phyloP scores from a whole-genome alignment of 1,284 basidiomycete genomes.

The Salmacisia buchloeana region DNA sequence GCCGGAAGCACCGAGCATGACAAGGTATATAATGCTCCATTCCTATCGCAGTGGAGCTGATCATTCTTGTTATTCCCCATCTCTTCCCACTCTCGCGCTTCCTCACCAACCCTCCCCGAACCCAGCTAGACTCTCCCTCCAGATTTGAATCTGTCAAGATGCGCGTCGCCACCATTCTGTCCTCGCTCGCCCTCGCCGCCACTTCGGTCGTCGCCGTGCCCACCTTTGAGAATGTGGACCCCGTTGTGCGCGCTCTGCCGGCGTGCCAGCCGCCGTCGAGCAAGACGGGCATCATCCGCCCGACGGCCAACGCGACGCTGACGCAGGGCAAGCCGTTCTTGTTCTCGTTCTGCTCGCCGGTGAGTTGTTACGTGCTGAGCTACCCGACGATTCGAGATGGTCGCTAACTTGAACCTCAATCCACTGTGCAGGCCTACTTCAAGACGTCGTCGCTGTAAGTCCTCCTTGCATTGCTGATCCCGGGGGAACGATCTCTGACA shows the following conservation, averaged over 20 bases:
- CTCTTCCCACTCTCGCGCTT: too few species aligned
- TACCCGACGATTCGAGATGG: not conserved
- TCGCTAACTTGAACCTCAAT: not conserved
- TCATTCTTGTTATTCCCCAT: too few species aligned
- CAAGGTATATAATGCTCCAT: too few species aligned
- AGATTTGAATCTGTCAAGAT: too few species aligned
- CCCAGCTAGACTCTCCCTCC: too few species aligned
- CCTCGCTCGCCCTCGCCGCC: not conserved
- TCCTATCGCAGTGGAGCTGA: too few species aligned
- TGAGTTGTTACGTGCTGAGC: not conserved
- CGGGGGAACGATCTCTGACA: too few species aligned
- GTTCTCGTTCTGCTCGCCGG: too few species aligned
- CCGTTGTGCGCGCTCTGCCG: not conserved
- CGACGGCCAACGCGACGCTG: not conserved
- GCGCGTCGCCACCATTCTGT: not conserved
- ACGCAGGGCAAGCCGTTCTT: not conserved
- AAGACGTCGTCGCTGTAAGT: not conserved
- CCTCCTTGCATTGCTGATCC: too few species aligned
- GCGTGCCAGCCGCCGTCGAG: not conserved
- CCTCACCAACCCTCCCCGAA: too few species aligned
- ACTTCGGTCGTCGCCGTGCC: not conserved
- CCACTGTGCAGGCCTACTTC: not conserved
- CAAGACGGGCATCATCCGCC: not conserved
- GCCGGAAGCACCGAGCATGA: too few species aligned
- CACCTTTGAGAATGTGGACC: not conserved